These are phyloP conservation scores for Fomitopsis serialis DNA, from an alignment of 768 basidiomycete genomes.

Conservation along the genomic window DNA sequence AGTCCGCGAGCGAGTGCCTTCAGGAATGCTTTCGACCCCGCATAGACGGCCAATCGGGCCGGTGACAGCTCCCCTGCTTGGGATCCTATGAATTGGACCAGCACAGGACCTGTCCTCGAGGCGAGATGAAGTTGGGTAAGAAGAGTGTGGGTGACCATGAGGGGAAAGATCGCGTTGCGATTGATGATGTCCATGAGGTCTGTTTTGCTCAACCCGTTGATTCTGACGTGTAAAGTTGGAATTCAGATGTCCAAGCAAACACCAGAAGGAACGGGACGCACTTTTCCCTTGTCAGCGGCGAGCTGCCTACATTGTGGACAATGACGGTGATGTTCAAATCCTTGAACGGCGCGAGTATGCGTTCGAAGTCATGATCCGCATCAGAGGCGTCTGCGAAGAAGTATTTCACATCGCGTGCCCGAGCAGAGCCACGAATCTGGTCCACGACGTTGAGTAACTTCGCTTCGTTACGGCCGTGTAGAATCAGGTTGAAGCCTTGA, in stretches of 20 bases:
- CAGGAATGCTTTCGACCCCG: conserved; percentile 21
- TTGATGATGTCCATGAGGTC: conserved; percentile 14
- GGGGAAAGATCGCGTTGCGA: conserved; percentile 18
- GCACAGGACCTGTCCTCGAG: conserved; percentile 14
- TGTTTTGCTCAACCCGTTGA: conserved; percentile 13
- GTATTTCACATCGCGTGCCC: conserved; percentile 14
- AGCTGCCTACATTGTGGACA: conserved; percentile 22
- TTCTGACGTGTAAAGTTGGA: conserved; percentile 2
- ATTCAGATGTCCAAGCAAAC: background rate
- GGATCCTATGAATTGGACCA: conserved; percentile 22
- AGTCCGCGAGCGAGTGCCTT: conserved; percentile 15
- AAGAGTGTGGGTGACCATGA: conserved; percentile 20
- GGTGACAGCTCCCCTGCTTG: conserved; percentile 13
- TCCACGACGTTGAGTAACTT: conserved; percentile 20
- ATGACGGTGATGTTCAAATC: conserved; percentile 24
- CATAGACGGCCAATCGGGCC: conserved; percentile 17
- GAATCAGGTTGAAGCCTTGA: conserved; percentile 23
- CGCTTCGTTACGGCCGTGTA: conserved; percentile 22
- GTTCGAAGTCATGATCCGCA: conserved; percentile 14
- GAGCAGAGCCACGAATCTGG: conserved; percentile 11
- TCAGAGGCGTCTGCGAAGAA: conserved; percentile 21
- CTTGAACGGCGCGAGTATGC: conserved; percentile 13
- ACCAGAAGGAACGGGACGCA: conserved; percentile 2
- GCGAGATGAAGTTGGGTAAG: conserved; percentile 20
- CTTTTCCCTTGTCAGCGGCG: conserved; percentile 7